These are phyloP conservation scores for Aphanocladium album DNA, from an alignment of 2,329 filamentous ascomycete species.

Conservation along the genomic window DNA sequence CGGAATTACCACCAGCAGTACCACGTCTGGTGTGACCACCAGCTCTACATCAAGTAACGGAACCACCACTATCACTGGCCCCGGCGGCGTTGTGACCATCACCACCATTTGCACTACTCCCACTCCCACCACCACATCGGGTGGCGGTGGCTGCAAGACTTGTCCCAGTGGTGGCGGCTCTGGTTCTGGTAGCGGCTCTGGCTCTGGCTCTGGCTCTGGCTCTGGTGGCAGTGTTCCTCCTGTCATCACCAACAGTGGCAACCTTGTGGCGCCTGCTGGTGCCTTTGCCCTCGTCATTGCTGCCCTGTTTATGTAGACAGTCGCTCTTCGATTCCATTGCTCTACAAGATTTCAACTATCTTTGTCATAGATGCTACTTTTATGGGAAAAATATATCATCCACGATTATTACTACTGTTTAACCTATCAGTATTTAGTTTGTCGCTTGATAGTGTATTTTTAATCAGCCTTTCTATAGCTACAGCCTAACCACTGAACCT, in stretches of 20 bases:
- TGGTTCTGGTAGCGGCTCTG: not conserved
- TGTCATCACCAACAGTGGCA: not conserved
- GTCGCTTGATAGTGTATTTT: no score
- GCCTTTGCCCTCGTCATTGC: constrained; percentile 10
- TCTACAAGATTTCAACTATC: no score
- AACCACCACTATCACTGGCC: not conserved
- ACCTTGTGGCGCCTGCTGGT: constrained; percentile 8
- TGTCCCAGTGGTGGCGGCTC: not conserved
- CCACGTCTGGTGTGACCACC: not conserved
- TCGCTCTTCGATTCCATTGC: not conserved
- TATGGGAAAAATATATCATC: no score
- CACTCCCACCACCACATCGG: not conserved
- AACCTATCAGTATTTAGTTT: no score
- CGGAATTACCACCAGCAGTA: not conserved
- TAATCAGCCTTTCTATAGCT: no score
- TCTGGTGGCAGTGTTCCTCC: not conserved
- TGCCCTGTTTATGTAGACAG: constrained; percentile 8
- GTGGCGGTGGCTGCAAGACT: constrained; percentile 6
- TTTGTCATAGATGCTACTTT: no score
- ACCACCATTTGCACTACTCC: constrained; percentile 4
- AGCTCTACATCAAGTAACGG: not conserved
- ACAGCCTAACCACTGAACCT: no score
- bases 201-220: not conserved
- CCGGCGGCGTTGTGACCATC: not conserved
- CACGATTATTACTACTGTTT: no score